Percentiles rank a stretch among this genome's conserved stretches.
phyloP scores from a whole-genome alignment of 768 basidiomycete genomes.

The Agaricus blazei region DNA sequence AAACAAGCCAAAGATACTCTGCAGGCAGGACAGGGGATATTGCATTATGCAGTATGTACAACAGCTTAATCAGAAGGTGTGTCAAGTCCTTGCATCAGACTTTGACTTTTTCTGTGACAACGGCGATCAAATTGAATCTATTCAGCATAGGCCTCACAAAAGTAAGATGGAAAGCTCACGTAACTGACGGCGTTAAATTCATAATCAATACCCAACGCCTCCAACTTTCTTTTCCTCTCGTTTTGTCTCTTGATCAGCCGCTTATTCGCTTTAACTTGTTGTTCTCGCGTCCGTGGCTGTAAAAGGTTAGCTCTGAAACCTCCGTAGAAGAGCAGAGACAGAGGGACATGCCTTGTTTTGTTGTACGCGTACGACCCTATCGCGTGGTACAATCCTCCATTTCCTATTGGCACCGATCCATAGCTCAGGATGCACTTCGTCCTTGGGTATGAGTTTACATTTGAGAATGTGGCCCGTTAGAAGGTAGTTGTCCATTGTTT shows the following conservation, averaged over 20 bases:
- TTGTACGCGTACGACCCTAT: conserved; percentile 61
- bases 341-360: conserved; percentile 71
- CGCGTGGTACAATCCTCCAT: conserved; percentile 73
- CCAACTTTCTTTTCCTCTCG: conserved; percentile 73
- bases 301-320: not conserved
- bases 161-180: conserved; percentile 42
- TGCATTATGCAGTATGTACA: not conserved
- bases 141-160: not conserved
- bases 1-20: too few relatives aligned
- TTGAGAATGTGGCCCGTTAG: conserved; percentile 90
- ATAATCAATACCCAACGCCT: conserved; percentile 81
- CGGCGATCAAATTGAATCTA: not conserved
- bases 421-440: conserved; percentile 86
- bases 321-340: not conserved
- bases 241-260: conserved; percentile 75
- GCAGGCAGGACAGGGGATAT: not conserved
- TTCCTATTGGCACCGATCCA: conserved; percentile 98
- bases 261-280: conserved; percentile 58
- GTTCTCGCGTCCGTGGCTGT: conserved; percentile 69
- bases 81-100: conserved; percentile 13
- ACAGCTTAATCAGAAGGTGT: conserved; percentile 1
- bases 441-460: conserved; percentile 87
- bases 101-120: conserved; percentile 19
- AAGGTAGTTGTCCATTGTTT: conserved; percentile 99
- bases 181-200: conserved; percentile 79